Evolutionary conservation across 371 early-diverging fungal genomes (phyloP).

Genomic region (Apophysomyces trapeziformis): DNA sequence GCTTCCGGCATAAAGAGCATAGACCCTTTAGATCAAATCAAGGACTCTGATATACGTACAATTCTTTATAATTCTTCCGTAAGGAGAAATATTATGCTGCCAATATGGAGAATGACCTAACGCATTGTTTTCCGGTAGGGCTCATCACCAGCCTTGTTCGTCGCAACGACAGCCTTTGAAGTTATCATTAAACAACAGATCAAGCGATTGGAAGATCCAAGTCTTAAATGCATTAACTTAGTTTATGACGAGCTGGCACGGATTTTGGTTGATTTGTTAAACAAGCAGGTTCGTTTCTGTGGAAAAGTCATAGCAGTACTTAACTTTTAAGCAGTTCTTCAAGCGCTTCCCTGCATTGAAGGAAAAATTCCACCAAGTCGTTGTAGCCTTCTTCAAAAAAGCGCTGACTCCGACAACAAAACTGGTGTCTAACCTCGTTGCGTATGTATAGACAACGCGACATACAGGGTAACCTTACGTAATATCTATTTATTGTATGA

Average conservation of each 20-base stretch:
- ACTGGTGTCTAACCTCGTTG: slow-evolving; percentile 90
- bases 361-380: slow-evolving; percentile 89
- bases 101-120: background rate
- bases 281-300: slow-evolving; percentile 69
- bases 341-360: slow-evolving; percentile 94
- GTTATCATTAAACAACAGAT: slow-evolving; percentile 97
- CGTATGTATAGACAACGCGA: slow-evolving; percentile 45
- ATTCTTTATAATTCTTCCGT: slow-evolving; percentile 97
- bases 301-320: background rate
- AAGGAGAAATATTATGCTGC: slow-evolving; percentile 18
- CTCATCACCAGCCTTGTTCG: slow-evolving; percentile 95
- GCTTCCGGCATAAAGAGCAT: slow-evolving; percentile 88
- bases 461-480: background rate
- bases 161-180: slow-evolving; percentile 98
- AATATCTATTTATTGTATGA: slow-evolving; percentile 12
- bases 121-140: slow-evolving; percentile 56
- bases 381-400: slow-evolving; percentile 91
- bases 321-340: slow-evolving; percentile 60
- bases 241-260: slow-evolving; percentile 96
- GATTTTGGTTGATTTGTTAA: slow-evolving; percentile 87
- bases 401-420: slow-evolving; percentile 89
- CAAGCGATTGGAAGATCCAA: slow-evolving; percentile 94
- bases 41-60: slow-evolving; percentile 97
- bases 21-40: slow-evolving; percentile 96
- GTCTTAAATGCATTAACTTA: slow-evolving; percentile 90